Evolutionary conservation across 306 rosid genomes (phyloP), one percentile per base, ranked within the genome.

Genomic region (Ormosia semicastrata): DNA sequence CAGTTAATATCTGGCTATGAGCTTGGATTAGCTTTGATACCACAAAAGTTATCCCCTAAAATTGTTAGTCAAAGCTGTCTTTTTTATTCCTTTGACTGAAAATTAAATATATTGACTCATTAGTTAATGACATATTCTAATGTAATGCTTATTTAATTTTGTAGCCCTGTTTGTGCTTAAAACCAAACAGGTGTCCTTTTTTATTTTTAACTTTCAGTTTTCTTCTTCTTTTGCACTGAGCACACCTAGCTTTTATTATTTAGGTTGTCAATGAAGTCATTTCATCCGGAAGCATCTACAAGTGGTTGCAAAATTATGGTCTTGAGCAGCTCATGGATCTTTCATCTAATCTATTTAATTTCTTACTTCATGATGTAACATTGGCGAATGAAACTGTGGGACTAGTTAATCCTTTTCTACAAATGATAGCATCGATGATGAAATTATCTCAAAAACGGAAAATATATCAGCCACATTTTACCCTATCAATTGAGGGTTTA

Each of bases 271-370:
- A 84, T 77, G 85, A 83, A 87, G 91, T 86, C 66, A 81, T 87
- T 85, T 89, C 88, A 68, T 86, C 73, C 11, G 88, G 89, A 88
- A 89, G 82, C 81, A 84, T 89, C 49, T 80, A 68, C 73, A 94
- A 91, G 74, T 95, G 98, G 99, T 79, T 95, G 86, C 92, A 86
- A 84, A 87, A 84, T 65, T 41, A 78, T 73, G 97, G 94, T 76
- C 94, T 95, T 66, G 98, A 89, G 91, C 98, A 90, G 90, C 94
- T 95, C 66, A 88, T 75, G 78, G 97, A 88, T 70, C 89, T 95
- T 68, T 76, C 92, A 14, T 88, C 91, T 54, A 88, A 82, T 78
- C 89, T 95, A 56, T 87, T 78, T 84, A 82, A 79, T 75, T 84
- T 88, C 71, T 44, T 95, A 75, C 72, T 84, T 56, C 75, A 66